Percentiles rank a stretch among this genome's conserved stretches.
These are phyloP conservation scores for Tieghemostelium lacteum DNA, from an alignment of 78 protist species.

Conservation along the genomic window DNA sequence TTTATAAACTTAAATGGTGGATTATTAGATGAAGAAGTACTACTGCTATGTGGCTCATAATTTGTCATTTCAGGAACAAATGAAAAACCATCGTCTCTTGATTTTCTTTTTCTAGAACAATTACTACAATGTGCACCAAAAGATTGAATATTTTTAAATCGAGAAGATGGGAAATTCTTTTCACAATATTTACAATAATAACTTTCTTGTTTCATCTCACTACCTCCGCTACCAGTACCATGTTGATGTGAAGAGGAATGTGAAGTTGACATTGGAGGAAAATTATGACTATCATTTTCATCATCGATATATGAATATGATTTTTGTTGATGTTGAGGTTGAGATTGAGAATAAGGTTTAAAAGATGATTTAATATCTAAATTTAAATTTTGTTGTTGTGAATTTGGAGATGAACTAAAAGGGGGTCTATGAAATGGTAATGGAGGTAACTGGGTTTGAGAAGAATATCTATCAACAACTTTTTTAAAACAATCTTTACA, in stretches of 20 bases:
- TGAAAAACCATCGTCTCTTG: slow-evolving; percentile 46
- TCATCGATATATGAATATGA: no score
- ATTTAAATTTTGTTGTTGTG: no score
- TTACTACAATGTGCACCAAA: slow-evolving; percentile 79
- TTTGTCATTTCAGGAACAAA: slow-evolving; percentile 58
- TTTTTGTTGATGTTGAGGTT: neutral
- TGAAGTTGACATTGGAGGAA: neutral
- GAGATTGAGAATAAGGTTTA: neutral
- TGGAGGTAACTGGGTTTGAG: neutral
- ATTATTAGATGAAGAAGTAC: neutral
- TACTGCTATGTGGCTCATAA: no score
- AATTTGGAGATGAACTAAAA: neutral
- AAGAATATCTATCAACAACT: neutral
- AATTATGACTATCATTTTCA: no score
- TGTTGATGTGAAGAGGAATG: neutral
- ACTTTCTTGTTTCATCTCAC: neutral
- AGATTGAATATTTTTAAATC: slow-evolving; percentile 57
- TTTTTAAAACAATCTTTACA: neutral
- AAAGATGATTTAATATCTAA: no score
- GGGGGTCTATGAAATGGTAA: neutral
- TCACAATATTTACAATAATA: slow-evolving; percentile 80
- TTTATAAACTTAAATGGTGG: neutral
- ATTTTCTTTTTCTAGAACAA: slow-evolving; percentile 75
- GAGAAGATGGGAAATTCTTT: slow-evolving; percentile 50
- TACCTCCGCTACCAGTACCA: neutral